Conservation (phyloP, 306 rosid species). For the Cucumis melo region DNA sequence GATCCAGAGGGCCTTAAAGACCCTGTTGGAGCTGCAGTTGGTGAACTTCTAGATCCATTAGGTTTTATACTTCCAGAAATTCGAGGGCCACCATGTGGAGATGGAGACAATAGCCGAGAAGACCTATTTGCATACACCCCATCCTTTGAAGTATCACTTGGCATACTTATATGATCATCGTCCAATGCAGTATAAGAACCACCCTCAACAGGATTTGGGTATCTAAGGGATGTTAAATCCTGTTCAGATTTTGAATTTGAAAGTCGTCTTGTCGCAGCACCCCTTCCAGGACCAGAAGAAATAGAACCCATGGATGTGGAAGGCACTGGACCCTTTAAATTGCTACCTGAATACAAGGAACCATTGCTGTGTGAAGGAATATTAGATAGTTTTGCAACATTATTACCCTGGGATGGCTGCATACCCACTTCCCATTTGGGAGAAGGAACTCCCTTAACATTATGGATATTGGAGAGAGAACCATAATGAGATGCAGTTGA, state of each 20-base stretch:
- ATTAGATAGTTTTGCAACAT: slow-evolving; percentile 29
- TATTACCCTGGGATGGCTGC: slow-evolving; percentile 47
- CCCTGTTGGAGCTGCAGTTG: slow-evolving; percentile 29
- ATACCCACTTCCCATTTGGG: slow-evolving; percentile 75
- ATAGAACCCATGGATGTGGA: slow-evolving; percentile 54
- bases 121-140: slow-evolving; percentile 42
- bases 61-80: slow-evolving; percentile 41
- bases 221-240: slow-evolving; percentile 76
- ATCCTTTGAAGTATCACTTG: slow-evolving; percentile 52
- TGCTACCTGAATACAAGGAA: slow-evolving; percentile 42
- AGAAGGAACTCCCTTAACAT: slow-evolving; percentile 49
- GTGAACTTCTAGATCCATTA: slow-evolving; percentile 39
- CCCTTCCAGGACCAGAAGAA: slow-evolving; percentile 55
- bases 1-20: slow-evolving; percentile 49
- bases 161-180: slow-evolving; percentile 55
- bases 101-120: slow-evolving; percentile 61
- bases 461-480: slow-evolving; percentile 36
- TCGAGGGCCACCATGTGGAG: slow-evolving; percentile 38
- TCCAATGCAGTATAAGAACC: slow-evolving; percentile 49
- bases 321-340: slow-evolving; percentile 53
- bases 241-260: slow-evolving; percentile 93
- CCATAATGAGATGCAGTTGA: slow-evolving; percentile 55
- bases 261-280: slow-evolving; percentile 34
- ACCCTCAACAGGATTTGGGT: slow-evolving; percentile 50
- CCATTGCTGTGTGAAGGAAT: slow-evolving; percentile 36